These are phyloP conservation scores for Irpex lacteus DNA, from an alignment of 1,284 basidiomycete species.

Conservation along the genomic window DNA sequence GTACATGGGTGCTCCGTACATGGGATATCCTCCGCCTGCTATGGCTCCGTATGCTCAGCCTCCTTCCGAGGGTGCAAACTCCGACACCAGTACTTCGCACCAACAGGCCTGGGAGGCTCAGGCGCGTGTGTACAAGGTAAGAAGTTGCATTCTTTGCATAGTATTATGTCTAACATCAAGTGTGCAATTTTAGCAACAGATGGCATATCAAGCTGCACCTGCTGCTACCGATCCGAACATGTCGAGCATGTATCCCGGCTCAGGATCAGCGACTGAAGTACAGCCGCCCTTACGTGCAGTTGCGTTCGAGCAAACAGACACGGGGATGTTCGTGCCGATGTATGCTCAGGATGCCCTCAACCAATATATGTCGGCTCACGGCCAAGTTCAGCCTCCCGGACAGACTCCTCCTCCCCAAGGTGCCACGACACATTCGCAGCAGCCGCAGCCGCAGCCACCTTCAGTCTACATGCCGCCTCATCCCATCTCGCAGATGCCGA, in stretches of 20 bases:
- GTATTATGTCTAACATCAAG: background rate
- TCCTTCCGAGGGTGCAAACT: constrained; percentile 4
- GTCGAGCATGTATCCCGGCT: background rate
- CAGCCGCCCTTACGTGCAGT: constrained; percentile 64
- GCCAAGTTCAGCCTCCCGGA: constrained; percentile 10
- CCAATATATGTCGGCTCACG: constrained; percentile 44
- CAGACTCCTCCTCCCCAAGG: constrained; percentile 17
- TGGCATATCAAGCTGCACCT: background rate
- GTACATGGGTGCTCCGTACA: constrained; percentile 43
- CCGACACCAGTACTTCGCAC: background rate
- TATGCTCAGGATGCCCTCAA: constrained; percentile 68
- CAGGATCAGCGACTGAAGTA: constrained; percentile 6
- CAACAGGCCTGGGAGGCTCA: background rate
- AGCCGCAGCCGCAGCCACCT: background rate
- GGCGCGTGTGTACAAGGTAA: constrained; percentile 2
- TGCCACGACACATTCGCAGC: constrained; percentile 13
- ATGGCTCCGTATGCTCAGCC: constrained; percentile 7
- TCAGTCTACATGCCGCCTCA: background rate
- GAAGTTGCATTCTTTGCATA: background rate
- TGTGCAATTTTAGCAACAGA: background rate
- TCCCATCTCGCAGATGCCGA: constrained; percentile 1
- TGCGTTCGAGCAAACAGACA: constrained; percentile 70
- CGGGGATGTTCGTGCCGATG: constrained; percentile 65
- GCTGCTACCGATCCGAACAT: background rate
- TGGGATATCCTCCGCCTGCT: constrained; percentile 38